These are phyloP conservation scores for Pezicula carpinea DNA, from an alignment of 2,329 filamentous ascomycete species.

Conservation along the genomic window DNA sequence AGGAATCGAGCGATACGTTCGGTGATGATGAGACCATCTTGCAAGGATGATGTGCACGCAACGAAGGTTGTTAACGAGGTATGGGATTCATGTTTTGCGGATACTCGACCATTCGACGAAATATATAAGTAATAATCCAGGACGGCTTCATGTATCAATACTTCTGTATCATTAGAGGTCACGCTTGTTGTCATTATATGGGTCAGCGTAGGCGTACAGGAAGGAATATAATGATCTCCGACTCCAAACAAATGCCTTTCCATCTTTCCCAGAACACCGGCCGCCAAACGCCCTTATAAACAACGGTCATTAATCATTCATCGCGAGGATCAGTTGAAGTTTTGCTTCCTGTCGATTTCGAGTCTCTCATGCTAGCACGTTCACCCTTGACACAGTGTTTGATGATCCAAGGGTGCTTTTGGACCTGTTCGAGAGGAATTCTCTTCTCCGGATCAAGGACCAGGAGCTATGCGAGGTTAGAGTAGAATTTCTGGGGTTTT, in stretches of 20 bases:
- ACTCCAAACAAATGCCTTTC: conserved; percentile 23
- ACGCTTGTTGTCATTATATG: conserved; percentile 19
- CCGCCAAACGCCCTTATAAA: conserved; percentile 21
- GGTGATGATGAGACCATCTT: conserved; percentile 71
- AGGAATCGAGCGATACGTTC: conserved; percentile 74
- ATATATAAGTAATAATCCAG: conserved; percentile 66
- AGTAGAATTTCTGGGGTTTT: neutral
- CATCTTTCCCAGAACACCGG: conserved; percentile 8
- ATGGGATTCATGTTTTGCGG: conserved; percentile 95
- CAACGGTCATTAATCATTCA: conserved; percentile 24
- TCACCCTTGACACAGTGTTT: conserved; percentile 71
- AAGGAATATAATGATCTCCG: conserved; percentile 22
- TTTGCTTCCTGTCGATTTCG: conserved; percentile 28
- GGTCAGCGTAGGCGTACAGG: conserved; percentile 27
- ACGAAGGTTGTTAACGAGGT: conserved; percentile 89
- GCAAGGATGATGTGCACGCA: conserved; percentile 82
- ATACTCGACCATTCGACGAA: conserved; percentile 94
- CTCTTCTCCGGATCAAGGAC: conserved; percentile 92
- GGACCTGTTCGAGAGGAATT: conserved; percentile 82
- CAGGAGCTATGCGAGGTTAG: conserved; percentile 55
- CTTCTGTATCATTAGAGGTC: conserved; percentile 3
- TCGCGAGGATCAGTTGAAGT: conserved; percentile 19
- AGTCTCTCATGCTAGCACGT: conserved; percentile 26
- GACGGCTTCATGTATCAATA: conserved; percentile 19
- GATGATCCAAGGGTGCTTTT: conserved; percentile 90